Evolutionary conservation across 2,329 filamentous ascomycete species (phyloP).

Genomic region (Talaromyces funiculosus): DNA sequence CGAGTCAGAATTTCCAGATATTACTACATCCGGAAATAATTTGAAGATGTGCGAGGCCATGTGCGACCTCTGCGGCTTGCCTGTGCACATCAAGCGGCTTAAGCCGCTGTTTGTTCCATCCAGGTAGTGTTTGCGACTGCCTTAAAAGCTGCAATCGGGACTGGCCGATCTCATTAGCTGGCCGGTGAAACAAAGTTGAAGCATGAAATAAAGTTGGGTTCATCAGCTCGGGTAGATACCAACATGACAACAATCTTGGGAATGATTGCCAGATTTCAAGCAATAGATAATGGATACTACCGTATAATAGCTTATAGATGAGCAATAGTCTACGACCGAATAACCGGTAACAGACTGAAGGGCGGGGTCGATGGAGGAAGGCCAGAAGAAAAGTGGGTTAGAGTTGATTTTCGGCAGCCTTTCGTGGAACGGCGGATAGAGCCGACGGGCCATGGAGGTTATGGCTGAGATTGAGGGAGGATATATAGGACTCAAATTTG

Average conservation of each 20-base stretch:
- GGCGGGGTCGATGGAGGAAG: neutral
- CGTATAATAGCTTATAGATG: neutral
- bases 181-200: neutral
- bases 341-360: neutral
- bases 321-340: neutral
- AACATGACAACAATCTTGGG: neutral
- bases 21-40: neutral
- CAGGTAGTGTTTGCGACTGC: neutral
- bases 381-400: neutral
- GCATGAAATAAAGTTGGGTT: neutral
- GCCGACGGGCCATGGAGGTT: neutral
- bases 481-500: neutral
- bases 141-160: neutral
- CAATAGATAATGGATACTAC: neutral
- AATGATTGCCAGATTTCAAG: neutral
- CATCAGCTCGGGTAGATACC: neutral
- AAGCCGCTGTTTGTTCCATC: neutral
- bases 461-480: neutral
- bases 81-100: neutral
- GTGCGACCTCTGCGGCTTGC: neutral
- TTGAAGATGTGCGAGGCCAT: neutral
- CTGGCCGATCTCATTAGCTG: neutral
- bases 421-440: slow-evolving; percentile 1
- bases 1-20: neutral
- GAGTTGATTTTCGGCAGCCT: neutral